phyloP scores from a whole-genome alignment of 2,329 filamentous ascomycete genomes.

The Leptographium radiaticola region DNA sequence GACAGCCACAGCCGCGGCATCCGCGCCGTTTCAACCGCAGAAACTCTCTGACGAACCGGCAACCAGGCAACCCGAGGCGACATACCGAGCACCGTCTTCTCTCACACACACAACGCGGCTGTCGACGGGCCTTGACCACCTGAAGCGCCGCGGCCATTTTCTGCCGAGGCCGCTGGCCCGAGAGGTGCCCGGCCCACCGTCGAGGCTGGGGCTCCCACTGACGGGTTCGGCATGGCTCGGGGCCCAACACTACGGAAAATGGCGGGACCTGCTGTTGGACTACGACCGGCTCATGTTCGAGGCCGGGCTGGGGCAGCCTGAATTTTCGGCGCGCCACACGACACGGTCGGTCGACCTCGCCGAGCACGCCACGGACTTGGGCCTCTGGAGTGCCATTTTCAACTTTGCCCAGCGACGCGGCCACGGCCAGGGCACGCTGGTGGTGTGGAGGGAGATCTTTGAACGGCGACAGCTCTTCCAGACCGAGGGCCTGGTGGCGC shows the following conservation, averaged over 20 bases:
- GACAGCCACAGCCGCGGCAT: not conserved
- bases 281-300: conserved; percentile 15
- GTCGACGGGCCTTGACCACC: not conserved
- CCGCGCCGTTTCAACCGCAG: not conserved
- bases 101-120: too few species aligned
- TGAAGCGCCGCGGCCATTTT: conserved; percentile 8
- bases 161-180: not conserved
- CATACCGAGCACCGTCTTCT: not conserved
- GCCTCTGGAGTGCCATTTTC: conserved; percentile 19
- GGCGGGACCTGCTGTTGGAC: conserved; percentile 14
- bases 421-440: conserved; percentile 13
- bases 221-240: conserved; percentile 4
- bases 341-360: conserved; percentile 15
- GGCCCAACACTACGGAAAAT: conserved; percentile 14
- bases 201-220: not conserved
- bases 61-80: not conserved
- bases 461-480: conserved; percentile 13
- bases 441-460: conserved; percentile 17
- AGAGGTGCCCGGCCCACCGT: not conserved
- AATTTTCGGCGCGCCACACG: not conserved
- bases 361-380: conserved; percentile 16
- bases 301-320: conserved; percentile 8
- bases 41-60: not conserved
- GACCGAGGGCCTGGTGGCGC: conserved; percentile 14
- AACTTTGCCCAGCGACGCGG: conserved; percentile 16